Evolutionary conservation across 352 stramenopile genomes (phyloP), one percentile per base, ranked within the genome.

Genomic region (Phytophthora uliginosa): DNA sequence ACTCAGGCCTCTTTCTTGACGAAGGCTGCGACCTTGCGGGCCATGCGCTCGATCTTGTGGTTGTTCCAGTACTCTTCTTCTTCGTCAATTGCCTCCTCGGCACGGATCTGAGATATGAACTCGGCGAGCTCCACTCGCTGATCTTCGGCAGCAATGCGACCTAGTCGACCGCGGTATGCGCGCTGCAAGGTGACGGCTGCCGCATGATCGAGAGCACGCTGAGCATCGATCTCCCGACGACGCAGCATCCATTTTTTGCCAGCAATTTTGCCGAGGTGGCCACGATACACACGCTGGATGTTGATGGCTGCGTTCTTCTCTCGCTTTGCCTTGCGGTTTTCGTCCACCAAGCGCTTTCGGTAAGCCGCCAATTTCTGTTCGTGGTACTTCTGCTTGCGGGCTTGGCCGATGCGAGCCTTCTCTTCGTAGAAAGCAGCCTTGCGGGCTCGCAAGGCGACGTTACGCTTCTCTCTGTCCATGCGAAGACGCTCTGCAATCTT

Each of bases 51-150:
- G 5, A 91, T 63, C 50, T 71, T 81, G 55, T 92, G 86, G 17
- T 61, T 77, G 6, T 76, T 68, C 86, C 86, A 94, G 75, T 92
- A 92, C 61, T 89, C 86, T 40, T 91, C 78, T 61, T 98, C 94
- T 59, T 98, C 95, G 12, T 92, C 87, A 40, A 94, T 90, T 20
- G 93, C 92, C 65, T 99, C 95, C 56, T 98, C 90, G 10, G 90
- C 86, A 26, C 95, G 88, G 48, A 98, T 87, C 40, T 96, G 84
- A 26, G 92, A 92, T 57, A 98, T 97, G 69, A 98, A 98, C 75
- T 98, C 90, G 22, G 93, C 94, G 63, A 99, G 88, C 63, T 98
- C 94, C n/a, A 93, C 84, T 40, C 95, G 83, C 26, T 85, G 68
- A 31, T 96, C 88, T 54, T 95, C 89, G 8, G 95, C 93, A n/a